Conservation (phyloP, 2,329 filamentous ascomycete species). For the Polytolypa hystricis region DNA sequence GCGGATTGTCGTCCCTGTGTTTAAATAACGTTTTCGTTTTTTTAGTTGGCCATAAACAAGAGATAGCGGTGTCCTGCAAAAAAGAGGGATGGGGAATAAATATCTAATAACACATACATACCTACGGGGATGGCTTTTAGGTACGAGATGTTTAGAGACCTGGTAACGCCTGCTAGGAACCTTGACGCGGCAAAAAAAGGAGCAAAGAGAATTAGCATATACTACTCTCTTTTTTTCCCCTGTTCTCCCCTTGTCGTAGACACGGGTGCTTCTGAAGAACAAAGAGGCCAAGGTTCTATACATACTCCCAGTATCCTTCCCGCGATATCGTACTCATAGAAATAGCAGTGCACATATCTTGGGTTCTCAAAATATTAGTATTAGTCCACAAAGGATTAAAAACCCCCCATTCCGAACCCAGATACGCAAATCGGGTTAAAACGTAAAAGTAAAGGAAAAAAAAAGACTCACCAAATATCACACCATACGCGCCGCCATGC, state of each 20-base stretch:
- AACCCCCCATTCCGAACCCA: no score
- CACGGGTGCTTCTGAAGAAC: no score
- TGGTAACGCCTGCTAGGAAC: constrained; percentile 42
- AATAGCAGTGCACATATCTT: constrained; percentile 43
- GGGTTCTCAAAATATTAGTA: neutral
- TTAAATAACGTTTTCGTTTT: neutral
- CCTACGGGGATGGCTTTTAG: constrained; percentile 39
- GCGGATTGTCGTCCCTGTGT: constrained; percentile 31
- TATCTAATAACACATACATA: constrained; percentile 16
- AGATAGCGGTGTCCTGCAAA: no score
- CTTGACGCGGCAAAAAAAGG: no score
- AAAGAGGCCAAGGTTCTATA: no score
- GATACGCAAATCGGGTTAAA: no score
- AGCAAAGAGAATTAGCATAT: no score
- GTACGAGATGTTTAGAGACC: constrained; percentile 42
- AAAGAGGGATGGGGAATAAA: no score
- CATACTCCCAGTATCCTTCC: constrained; percentile 40
- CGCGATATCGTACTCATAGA: constrained; percentile 39
- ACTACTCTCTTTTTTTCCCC: no score
- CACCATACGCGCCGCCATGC: constrained; percentile 48
- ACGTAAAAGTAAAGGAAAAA: no score
- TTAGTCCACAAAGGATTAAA: neutral
- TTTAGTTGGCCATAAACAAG: no score
- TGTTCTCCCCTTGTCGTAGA: no score
- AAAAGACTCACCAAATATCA: constrained; percentile 54